These are phyloP conservation scores for Entoloma clypeatum DNA, from an alignment of 1,284 basidiomycete species.

Conservation along the genomic window DNA sequence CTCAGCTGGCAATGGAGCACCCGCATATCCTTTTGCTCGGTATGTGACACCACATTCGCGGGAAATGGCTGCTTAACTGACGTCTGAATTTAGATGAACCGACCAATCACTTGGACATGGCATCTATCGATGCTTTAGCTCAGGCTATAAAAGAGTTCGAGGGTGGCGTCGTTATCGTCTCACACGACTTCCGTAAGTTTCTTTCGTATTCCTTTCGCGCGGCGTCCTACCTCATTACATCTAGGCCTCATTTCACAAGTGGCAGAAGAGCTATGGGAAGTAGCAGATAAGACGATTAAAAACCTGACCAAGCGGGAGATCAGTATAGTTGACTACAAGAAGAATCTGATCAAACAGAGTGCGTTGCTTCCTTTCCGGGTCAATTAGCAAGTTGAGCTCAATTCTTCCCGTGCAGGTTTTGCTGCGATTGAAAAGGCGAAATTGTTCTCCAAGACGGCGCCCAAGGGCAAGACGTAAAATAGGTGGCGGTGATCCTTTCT, in stretches of 20 bases:
- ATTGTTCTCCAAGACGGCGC: conserved; percentile 78
- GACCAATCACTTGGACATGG: conserved; percentile 94
- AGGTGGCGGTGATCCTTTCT: not conserved
- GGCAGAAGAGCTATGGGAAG: conserved; percentile 98
- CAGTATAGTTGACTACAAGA: conserved; percentile 90
- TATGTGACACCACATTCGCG: conserved; percentile 21
- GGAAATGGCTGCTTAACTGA: conserved; percentile 1
- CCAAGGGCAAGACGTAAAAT: conserved; percentile 56
- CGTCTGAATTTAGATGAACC: conserved; percentile 57
- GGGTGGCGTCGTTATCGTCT: conserved; percentile 97
- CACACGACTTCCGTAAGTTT: conserved; percentile 89
- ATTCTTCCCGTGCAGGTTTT: conserved; percentile 42
- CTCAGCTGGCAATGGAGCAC: conserved; percentile 91
- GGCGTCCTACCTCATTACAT: conserved; percentile 5
- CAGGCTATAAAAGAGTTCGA: conserved; percentile 94
- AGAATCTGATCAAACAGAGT: conserved; percentile 69
- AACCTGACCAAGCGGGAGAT: conserved; percentile 90
- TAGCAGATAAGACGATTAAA: conserved; percentile 90
- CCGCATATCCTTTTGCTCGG: conserved; percentile 87
- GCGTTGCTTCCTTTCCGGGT: conserved; percentile 22
- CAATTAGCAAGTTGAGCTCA: conserved; percentile 4
- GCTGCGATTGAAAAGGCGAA: conserved; percentile 88
- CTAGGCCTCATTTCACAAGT: conserved; percentile 89
- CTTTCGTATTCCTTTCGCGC: conserved; percentile 8
- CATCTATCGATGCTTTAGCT: conserved; percentile 93